A percentile compares a stretch with the other conserved stretches of the same genome.
phyloP scores from a whole-genome alignment of 192 early-diverging fungal species.

The Linnemannia hyalina region DNA sequence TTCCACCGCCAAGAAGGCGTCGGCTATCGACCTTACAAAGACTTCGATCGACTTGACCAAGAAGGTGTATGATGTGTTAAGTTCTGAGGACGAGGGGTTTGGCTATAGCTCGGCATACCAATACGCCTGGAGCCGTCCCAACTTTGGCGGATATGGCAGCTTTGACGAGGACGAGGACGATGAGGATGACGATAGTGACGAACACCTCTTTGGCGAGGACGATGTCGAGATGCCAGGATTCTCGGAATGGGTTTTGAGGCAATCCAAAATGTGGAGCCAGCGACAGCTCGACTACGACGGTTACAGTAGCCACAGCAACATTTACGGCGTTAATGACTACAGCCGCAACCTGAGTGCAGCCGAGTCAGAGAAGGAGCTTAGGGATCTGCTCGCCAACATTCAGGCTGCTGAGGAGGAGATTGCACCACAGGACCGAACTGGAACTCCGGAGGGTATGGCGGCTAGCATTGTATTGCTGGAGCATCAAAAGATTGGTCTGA shows the following conservation, averaged over 20 bases:
- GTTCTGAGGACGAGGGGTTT: conserved; percentile 31
- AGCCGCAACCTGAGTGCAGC: conserved; percentile 11
- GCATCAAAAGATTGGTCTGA: conserved; percentile 71
- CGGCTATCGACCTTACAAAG: conserved; percentile 19
- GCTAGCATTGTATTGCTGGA: conserved; percentile 59
- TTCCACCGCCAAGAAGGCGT: not conserved
- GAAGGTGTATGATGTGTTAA: conserved; percentile 19
- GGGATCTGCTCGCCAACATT: conserved; percentile 52
- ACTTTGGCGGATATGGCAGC: not conserved
- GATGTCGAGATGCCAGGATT: not conserved
- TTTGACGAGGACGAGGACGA: conserved; percentile 6
- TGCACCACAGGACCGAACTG: conserved; percentile 56
- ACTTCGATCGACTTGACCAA: conserved; percentile 41
- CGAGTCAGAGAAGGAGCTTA: conserved; percentile 52
- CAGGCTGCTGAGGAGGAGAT: conserved; percentile 48
- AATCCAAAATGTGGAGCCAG: not conserved
- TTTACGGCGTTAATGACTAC: not conserved
- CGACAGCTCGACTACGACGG: not conserved
- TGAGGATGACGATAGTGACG: conserved; percentile 9
- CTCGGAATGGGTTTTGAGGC: not conserved
- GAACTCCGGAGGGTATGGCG: conserved; percentile 63
- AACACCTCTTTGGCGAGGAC: not conserved
- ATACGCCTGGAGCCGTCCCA: not conserved
- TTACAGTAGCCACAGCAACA: not conserved
- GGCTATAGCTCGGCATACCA: not conserved